Evolutionary conservation across 805 yeast genomes (phyloP), one percentile per base, ranked within the genome.

Genomic region (Wickerhamomyces bisporus): DNA sequence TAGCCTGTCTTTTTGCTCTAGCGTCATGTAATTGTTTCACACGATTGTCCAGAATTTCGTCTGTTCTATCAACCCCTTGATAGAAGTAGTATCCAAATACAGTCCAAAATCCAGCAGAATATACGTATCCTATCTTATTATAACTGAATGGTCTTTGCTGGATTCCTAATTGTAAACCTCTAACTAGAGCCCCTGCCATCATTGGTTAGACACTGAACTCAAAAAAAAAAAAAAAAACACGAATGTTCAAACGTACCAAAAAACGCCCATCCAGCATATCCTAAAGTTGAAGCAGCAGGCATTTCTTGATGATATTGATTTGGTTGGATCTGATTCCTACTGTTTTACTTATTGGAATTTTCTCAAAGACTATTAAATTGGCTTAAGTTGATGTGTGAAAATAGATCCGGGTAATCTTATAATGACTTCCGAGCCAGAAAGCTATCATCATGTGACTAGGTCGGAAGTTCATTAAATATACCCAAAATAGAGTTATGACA

Each of bases 121-220:
- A 61, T 5, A 62, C 59, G 41, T 64, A 69, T 14, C 71, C 74
- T 41, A 59, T 36, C 33, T 68, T 71, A 36, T 60, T 56, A 40
- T 54, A 53, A 5, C 55, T 40, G 41, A 62, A 49, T 21, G 73
- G 69, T 39, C 61, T 63, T 44, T 66, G 63, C 47, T 66, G 57
- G 23, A 70, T 53, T 26, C 73, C 74, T 41, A 64, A 42, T 49
- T 70, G 75, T 46, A 63, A 64, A 4, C 66, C 69, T 58, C 75
- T 67, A 11, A 63, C 70, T 26, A 60, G 52, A 24, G 62, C 61
- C 33, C 73, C 71, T 64, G 11, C 12, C 5, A 3, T 18, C 6
- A 12, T 19, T 3, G 14, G 35, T 26, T 26, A 27, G 40, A n/a
- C n/a, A n/a, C n/a, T n/a, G n/a, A n/a, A n/a, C n/a, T n/a, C n/a